Evolutionary conservation across 2,329 filamentous ascomycete species (phyloP).

Genomic region (Pestalotiopsis fici): DNA sequence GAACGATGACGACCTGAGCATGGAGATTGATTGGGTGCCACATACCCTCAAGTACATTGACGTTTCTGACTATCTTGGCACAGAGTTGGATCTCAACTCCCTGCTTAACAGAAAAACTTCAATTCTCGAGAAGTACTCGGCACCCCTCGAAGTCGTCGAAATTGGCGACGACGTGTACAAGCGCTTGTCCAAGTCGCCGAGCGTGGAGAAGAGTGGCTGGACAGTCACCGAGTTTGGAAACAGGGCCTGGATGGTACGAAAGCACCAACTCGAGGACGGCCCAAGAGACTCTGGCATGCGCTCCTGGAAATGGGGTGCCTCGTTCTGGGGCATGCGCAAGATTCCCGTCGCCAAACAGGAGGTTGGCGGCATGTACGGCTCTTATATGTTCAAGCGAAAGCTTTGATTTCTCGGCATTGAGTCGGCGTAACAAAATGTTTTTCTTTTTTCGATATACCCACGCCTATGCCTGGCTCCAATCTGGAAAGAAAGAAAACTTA

Average conservation of each 20-base stretch:
- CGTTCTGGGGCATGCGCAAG: constrained; percentile 86
- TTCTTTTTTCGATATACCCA: background rate
- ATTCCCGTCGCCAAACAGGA: constrained; percentile 90
- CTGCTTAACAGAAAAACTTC: constrained; percentile 51
- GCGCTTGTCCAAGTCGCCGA: constrained; percentile 63
- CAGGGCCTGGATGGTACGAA: constrained; percentile 67
- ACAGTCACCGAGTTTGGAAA: constrained; percentile 68
- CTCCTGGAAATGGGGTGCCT: constrained; percentile 82
- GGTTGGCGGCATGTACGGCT: constrained; percentile 91
- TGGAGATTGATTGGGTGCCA: constrained; percentile 46
- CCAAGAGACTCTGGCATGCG: constrained; percentile 58
- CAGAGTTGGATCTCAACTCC: constrained; percentile 60
- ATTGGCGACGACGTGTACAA: constrained; percentile 69
- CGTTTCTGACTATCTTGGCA: constrained; percentile 68
- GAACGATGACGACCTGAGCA: constrained; percentile 23
- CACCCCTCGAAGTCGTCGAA: constrained; percentile 76
- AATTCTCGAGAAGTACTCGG: constrained; percentile 60
- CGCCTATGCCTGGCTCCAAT: background rate
- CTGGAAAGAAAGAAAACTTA: background rate
- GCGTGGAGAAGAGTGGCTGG: constrained; percentile 68
- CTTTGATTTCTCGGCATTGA: constrained; percentile 26
- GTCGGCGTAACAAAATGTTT: background rate
- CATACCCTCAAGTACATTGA: constrained; percentile 75
- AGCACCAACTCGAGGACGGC: constrained; percentile 36
- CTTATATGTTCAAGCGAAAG: constrained; percentile 63